Evolutionary conservation across 805 yeast species (phyloP), one percentile per base, ranked within the genome.

Genomic region (Yarrowia sp.): DNA sequence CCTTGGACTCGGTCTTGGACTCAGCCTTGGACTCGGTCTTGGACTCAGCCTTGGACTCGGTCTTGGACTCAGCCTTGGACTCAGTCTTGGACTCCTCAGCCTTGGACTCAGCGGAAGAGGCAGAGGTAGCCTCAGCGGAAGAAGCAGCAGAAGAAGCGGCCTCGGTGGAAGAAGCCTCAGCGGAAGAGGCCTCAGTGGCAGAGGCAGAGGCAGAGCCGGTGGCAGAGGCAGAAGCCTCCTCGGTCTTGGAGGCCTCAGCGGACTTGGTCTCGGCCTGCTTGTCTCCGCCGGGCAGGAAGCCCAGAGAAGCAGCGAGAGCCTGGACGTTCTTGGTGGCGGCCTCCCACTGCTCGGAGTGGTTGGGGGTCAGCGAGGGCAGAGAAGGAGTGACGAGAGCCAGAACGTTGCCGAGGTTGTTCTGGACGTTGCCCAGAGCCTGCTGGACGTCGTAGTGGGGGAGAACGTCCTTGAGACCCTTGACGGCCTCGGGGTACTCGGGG

Each of bases 331-430:
- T 18, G 47, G 61, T 55, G 38, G 61, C 61, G 29, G 46, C 25
- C 13, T 27, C 36, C 61, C 61, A 55, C 47, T 38, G 29, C 47
- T 38, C 46, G 22, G 61, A 31, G 61, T 27, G 29, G 29, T 55
- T 22, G 61, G 61, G 61, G 61, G 61, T 55, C 33, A 55, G 61
- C 9, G 47, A 16, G 38, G 61, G 61, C 19, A 55, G 61, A 39
- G 46, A 25, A 16, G 47, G 47, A n/a, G 47, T 39, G 38, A 55
- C 24, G 13, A 55, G 46, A 31, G 46, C 47, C 6, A 38, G 47
- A 13, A 55, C 61, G 38, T 18, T 18, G 13, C 29, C 36, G 3
- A 55, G 61, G 47, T 55, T 39, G 27, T 38, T n/a, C 33, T 29
- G 29, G 16, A 55, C 61, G 61, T 55, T 55, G 38, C 36, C 47